phyloP scores from a whole-genome alignment of 2,329 filamentous ascomycete species.

The Aspergillus tanneri region DNA sequence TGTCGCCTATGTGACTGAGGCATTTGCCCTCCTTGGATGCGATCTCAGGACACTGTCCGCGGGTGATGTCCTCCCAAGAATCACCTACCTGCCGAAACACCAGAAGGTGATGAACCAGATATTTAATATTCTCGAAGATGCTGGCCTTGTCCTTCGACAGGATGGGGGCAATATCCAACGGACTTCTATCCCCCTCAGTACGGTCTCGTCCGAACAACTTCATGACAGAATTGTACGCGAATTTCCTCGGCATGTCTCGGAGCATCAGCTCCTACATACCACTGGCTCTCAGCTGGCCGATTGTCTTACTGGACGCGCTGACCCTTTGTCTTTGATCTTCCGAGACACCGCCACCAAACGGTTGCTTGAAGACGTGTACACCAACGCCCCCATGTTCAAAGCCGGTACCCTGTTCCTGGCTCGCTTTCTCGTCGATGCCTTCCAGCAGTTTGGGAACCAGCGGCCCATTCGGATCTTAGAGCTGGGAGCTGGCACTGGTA shows the following conservation, averaged over 20 bases:
- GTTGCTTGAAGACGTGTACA: constrained; percentile 42
- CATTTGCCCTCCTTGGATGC: background rate
- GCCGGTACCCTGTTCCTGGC: constrained; percentile 9
- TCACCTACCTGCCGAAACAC: background rate
- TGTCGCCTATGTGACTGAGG: constrained; percentile 5
- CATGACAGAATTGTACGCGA: constrained; percentile 20
- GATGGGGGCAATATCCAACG: background rate
- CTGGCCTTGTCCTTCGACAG: background rate
- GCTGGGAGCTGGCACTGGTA: constrained; percentile 41
- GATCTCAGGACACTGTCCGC: background rate
- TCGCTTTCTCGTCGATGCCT: background rate
- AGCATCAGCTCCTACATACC: constrained; percentile 34
- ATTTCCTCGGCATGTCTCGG: constrained; percentile 35
- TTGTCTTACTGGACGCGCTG: constrained; percentile 37
- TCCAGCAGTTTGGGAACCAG: background rate
- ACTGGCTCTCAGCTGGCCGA: constrained; percentile 38
- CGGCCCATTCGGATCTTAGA: constrained; percentile 33
- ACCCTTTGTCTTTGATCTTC: constrained; percentile 44
- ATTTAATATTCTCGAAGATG: background rate
- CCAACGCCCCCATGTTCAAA: constrained; percentile 29
- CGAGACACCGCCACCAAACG: constrained; percentile 26
- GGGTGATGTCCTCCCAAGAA: background rate
- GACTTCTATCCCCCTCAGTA: no score
- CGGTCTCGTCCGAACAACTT: background rate
- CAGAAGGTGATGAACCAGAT: background rate